Percentiles rank a stretch among this genome's conserved stretches.
Conservation (phyloP, 176 grass and related monocot species). For the Musa acuminata region DNA sequence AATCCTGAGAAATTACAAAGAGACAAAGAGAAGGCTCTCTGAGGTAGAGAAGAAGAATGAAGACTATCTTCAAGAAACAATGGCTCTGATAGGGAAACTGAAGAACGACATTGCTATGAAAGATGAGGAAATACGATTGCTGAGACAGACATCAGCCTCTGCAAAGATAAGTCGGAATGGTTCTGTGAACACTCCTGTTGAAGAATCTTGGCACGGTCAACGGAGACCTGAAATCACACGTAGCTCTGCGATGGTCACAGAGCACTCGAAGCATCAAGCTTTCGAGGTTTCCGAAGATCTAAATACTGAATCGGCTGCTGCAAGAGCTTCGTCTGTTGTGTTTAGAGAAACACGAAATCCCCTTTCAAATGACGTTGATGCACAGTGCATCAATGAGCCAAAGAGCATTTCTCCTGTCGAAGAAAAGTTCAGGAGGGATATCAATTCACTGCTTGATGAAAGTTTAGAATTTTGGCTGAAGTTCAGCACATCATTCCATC, state of each 20-base stretch:
- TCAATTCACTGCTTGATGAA: conserved; percentile 58
- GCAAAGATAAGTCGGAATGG: conserved; percentile 21
- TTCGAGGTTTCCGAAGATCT: not conserved
- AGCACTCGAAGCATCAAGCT: not conserved
- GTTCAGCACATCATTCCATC: conserved; percentile 62
- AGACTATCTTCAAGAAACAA: conserved; percentile 53
- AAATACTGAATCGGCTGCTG: conserved; percentile 11
- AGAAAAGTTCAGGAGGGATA: conserved; percentile 70
- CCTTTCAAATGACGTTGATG: not conserved
- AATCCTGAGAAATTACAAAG: conserved; percentile 56
- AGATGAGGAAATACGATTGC: conserved; percentile 57
- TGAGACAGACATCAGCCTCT: conserved; percentile 32
- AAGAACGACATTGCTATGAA: conserved; percentile 73
- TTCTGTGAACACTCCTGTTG: conserved; percentile 3
- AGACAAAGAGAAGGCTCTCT: conserved; percentile 9
- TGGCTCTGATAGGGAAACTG: conserved; percentile 43
- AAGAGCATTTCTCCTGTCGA: conserved; percentile 34
- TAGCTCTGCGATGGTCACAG: not conserved
- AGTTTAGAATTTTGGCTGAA: conserved; percentile 77
- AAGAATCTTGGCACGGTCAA: not conserved
- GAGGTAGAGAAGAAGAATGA: conserved; percentile 71
- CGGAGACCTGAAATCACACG: not conserved
- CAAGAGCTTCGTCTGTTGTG: not conserved
- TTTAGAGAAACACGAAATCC: not conserved
- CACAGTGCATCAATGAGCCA: not conserved